These are phyloP conservation scores for Hygrophila difformis DNA, from an alignment of 257 asterid species.

Conservation along the genomic window DNA sequence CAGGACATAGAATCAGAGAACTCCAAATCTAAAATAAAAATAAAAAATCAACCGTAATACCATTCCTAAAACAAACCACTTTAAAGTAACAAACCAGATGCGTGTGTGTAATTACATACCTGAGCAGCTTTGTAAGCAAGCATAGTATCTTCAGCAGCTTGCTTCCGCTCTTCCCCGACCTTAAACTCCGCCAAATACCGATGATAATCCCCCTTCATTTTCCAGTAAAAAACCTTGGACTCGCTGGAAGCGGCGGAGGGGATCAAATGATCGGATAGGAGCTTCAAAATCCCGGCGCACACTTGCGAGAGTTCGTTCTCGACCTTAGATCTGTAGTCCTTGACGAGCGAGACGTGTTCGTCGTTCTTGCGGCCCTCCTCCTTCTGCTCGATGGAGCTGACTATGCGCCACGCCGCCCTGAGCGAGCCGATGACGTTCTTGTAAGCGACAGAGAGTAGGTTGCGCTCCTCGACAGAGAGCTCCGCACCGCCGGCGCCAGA, in stretches of 20 bases:
- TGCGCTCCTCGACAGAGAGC: constrained; percentile 64
- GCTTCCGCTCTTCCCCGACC: constrained; percentile 46
- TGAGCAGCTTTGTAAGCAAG: constrained; percentile 62
- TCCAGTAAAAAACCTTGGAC: constrained; percentile 60
- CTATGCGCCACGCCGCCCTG: constrained; percentile 73
- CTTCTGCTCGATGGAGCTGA: constrained; percentile 60
- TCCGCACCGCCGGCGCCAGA: constrained; percentile 32
- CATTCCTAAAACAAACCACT: not conserved
- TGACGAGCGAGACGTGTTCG: constrained; percentile 53
- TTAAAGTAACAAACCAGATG: not conserved
- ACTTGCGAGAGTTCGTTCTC: constrained; percentile 49
- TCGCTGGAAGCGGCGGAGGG: constrained; percentile 45
- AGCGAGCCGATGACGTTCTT: constrained; percentile 76
- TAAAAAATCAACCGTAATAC: not conserved
- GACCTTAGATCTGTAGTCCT: constrained; percentile 62
- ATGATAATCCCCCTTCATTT: constrained; percentile 71
- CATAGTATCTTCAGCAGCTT: constrained; percentile 72
- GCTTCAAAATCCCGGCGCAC: constrained; percentile 48
- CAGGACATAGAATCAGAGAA: too few relatives aligned
- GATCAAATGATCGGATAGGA: constrained; percentile 30
- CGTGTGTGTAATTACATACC: constrained; percentile 23
- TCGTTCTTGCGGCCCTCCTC: constrained; percentile 69
- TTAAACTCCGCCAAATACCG: constrained; percentile 62
- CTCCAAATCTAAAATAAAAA: not conserved
- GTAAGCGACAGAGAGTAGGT: constrained; percentile 60